Percentiles rank a stretch among this genome's conserved stretches.
Conservation (phyloP, 169 alveolate genomes). For the Cyclospora cayetanensis region DNA sequence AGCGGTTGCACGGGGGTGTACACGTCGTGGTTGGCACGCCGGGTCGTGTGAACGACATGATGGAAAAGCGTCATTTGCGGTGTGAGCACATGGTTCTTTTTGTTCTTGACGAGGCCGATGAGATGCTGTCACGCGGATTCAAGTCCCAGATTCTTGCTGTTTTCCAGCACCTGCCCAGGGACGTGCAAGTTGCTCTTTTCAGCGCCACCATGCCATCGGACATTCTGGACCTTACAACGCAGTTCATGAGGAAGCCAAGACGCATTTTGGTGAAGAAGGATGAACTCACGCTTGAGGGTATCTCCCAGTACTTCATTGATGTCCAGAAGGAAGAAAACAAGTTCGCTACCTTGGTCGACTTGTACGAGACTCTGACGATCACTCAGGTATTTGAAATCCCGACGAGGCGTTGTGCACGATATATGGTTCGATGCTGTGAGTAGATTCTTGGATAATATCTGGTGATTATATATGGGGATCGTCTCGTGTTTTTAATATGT, state of each 20-base stretch:
- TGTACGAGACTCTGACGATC: slow-evolving; percentile 98
- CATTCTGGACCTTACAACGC: slow-evolving; percentile 94
- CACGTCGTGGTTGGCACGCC: slow-evolving; percentile 99
- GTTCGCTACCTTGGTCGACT: slow-evolving; percentile 94
- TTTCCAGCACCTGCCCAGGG: slow-evolving; percentile 85
- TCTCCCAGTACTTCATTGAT: slow-evolving; percentile 97
- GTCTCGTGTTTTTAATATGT: not conserved
- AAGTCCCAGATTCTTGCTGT: slow-evolving; percentile 84
- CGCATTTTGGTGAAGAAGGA: slow-evolving; percentile 97
- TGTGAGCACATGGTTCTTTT: slow-evolving; percentile 93
- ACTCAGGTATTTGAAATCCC: slow-evolving; percentile 78
- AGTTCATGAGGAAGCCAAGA: slow-evolving; percentile 97
- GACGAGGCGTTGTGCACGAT: not conserved
- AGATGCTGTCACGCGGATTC: slow-evolving; percentile 99
- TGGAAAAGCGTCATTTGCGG: slow-evolving; percentile 81
- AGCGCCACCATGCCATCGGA: slow-evolving; percentile 98
- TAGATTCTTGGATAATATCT: not conserved
- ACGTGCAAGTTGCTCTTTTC: slow-evolving; percentile 85
- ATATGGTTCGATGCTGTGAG: not conserved
- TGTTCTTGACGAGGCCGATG: slow-evolving; percentile 99
- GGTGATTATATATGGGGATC: not conserved
- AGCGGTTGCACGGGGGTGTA: slow-evolving; percentile 96
- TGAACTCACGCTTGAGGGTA: slow-evolving; percentile 98
- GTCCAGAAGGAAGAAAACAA: slow-evolving; percentile 98
- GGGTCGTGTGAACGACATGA: slow-evolving; percentile 99